Percentiles rank a stretch among this genome's conserved stretches.
phyloP scores from a whole-genome alignment of 768 basidiomycete species.

The Kwoniella sp. region DNA sequence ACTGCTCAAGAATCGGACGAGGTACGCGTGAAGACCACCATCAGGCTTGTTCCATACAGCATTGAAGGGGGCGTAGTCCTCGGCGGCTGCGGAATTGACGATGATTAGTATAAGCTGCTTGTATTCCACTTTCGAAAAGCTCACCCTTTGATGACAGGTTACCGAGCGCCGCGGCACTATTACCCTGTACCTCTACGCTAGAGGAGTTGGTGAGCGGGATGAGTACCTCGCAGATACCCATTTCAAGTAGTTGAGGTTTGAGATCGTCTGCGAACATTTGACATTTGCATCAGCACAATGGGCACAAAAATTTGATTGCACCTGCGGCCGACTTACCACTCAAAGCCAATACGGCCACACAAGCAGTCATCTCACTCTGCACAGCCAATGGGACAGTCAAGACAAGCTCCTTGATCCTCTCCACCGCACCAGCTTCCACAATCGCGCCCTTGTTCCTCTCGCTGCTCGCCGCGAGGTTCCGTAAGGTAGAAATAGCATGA shows the following conservation, averaged over 20 bases:
- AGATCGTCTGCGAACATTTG: conserved; percentile 73
- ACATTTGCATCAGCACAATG: no score
- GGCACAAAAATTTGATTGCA: no score
- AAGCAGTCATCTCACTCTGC: conserved; percentile 99
- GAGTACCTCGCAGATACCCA: conserved; percentile 96
- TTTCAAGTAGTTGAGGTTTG: conserved; percentile 92
- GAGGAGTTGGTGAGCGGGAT: conserved; percentile 95
- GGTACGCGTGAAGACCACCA: conserved; percentile 92
- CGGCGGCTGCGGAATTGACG: conserved; percentile 46
- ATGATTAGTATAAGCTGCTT: background rate
- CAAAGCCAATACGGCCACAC: conserved; percentile 91
- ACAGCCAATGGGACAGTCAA: conserved; percentile 93
- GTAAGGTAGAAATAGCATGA: conserved; percentile 94
- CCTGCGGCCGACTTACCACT: conserved; percentile 90
- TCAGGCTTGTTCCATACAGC: conserved; percentile 98
- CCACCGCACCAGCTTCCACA: conserved; percentile 94
- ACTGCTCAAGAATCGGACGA: conserved; percentile 89
- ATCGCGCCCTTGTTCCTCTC: conserved; percentile 99
- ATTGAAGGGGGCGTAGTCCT: conserved; percentile 94
- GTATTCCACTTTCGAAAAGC: conserved; percentile 15
- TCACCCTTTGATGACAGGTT: conserved; percentile 95
- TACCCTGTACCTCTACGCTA: conserved; percentile 97
- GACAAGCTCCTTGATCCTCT: conserved; percentile 94
- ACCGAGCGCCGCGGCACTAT: conserved; percentile 94
- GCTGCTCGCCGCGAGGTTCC: conserved; percentile 93